Conservation (phyloP, 805 yeast species). For the Metschnikowia reukaufii region DNA sequence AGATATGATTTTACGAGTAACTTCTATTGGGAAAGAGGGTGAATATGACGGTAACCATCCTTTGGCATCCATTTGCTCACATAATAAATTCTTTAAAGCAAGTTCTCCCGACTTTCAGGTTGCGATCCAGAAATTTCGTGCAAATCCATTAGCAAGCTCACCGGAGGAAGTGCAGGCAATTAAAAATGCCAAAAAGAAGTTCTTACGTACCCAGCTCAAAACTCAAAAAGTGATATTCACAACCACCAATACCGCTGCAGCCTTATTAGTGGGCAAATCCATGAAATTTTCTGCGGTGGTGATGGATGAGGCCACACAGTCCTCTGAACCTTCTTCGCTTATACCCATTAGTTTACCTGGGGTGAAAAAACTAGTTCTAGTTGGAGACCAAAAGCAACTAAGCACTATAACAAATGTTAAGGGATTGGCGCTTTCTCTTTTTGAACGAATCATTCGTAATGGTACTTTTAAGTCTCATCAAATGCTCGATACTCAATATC, state of each 20-base stretch:
- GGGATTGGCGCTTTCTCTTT: conserved; percentile 61
- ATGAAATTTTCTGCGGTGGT: conserved; percentile 62
- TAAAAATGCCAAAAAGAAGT: conserved; percentile 51
- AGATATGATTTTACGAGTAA: conserved; percentile 55
- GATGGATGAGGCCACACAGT: conserved; percentile 78
- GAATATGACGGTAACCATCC: conserved; percentile 61
- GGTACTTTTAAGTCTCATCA: conserved; percentile 61
- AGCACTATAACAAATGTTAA: conserved; percentile 71
- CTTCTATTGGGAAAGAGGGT: conserved; percentile 57
- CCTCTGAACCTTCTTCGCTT: conserved; percentile 69
- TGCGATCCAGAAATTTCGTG: conserved; percentile 43
- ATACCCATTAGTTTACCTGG: conserved; percentile 70
- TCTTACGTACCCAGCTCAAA: conserved; percentile 41
- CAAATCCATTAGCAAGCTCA: too few relatives aligned
- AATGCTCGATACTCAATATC: conserved; percentile 68
- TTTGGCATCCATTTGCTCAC: conserved; percentile 59
- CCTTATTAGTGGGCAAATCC: conserved; percentile 51
- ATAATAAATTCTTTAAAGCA: conserved; percentile 54
- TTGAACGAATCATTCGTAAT: conserved; percentile 63
- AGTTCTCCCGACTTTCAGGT: conserved; percentile 48
- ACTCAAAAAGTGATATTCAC: conserved; percentile 60
- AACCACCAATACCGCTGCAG: conserved; percentile 72
- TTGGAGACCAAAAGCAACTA: conserved; percentile 75
- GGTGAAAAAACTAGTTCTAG: conserved; percentile 64
- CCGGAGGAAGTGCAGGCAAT: too few relatives aligned